These are phyloP conservation scores for Gastrolobium villosum DNA, from an alignment of 306 rosid species.

Conservation along the genomic window DNA sequence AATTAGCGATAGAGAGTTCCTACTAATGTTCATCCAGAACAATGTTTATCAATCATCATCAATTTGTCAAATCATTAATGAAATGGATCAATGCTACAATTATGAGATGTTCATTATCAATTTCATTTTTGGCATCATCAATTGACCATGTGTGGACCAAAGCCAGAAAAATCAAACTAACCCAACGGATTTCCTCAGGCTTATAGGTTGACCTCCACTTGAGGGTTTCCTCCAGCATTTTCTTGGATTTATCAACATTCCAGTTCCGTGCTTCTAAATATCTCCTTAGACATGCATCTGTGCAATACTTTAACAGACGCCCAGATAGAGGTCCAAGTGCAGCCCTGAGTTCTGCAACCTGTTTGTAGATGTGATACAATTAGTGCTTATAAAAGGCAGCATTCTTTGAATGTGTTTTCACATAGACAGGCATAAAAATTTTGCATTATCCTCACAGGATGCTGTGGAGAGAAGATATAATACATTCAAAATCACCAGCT, in stretches of 20 bases:
- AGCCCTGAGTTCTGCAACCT: conserved; percentile 78
- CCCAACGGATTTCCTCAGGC: conserved; percentile 98
- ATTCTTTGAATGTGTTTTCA: background rate
- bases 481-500: conserved; percentile 29
- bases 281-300: conserved; percentile 80
- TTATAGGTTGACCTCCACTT: conserved; percentile 84
- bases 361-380: conserved; percentile 36
- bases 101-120: conserved; percentile 24
- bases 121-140: conserved; percentile 24
- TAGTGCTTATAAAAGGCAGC: conserved; percentile 24
- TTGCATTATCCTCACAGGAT: conserved; percentile 22
- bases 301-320: conserved; percentile 73
- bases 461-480: conserved; percentile 1
- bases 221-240: conserved; percentile 83
- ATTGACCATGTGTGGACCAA: background rate
- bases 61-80: background rate
- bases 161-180: conserved; percentile 43
- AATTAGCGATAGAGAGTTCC: too few species aligned
- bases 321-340: conserved; percentile 75
- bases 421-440: background rate
- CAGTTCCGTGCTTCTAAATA: conserved; percentile 87
- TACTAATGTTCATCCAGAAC: too few species aligned
- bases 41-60: conserved; percentile 5
- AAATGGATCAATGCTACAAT: conserved; percentile 4
- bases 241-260: conserved; percentile 83